Base-by-base conservation (phyloP, 352 stramenopile genomes). In the Plasmopara muralis region DNA sequence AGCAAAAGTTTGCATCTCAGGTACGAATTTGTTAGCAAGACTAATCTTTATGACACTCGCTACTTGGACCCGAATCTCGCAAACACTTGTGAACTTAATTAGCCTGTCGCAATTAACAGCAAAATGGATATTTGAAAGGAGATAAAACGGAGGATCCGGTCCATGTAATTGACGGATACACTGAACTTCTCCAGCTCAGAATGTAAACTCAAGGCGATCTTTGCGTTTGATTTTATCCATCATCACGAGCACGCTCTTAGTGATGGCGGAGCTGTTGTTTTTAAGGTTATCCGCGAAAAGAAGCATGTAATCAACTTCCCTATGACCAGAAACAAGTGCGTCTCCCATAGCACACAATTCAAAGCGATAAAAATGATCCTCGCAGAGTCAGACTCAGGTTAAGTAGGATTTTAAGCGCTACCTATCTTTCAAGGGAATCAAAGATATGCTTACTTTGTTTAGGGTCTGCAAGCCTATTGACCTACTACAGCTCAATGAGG, bases 31-130 rank as follows among this genome's bases (percentile, higher is more conserved):
- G 16, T 44, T 30, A 44, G 16, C 16, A 40, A 39, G 34, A 58
- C 16, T n/a, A 35, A 38, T 47, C 28, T 20, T 52, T 43, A 15
- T 37, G 43, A 43, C 45, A 48, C 38, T 28, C 28, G 29, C 7
- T 38, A 48, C 25, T 38, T 38, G 25, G 14, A 48, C 29, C 51
- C 51, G 47, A 34, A 47, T 47, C 10, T 47, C 18, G 18, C 62
- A 65, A 15, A 81, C 43, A 9, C 70, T 68, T 31, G 72, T 68
- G 55, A 81, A 66, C 60, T 66, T 6, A 48, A 31, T 30, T 82
- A 34, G 34, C 20, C 40, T 29, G 10, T 45, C 16, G 18, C 40
- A 18, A 59, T 64, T 35, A 58, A 64, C n/a, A 63, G 47, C 28
- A 58, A 29, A 34, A 10, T 6, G 4, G 55, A 68, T 16, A 53